Evolutionary conservation across 73 alveolate genomes (phyloP).

Genomic region (Paramecium bursaria): DNA sequence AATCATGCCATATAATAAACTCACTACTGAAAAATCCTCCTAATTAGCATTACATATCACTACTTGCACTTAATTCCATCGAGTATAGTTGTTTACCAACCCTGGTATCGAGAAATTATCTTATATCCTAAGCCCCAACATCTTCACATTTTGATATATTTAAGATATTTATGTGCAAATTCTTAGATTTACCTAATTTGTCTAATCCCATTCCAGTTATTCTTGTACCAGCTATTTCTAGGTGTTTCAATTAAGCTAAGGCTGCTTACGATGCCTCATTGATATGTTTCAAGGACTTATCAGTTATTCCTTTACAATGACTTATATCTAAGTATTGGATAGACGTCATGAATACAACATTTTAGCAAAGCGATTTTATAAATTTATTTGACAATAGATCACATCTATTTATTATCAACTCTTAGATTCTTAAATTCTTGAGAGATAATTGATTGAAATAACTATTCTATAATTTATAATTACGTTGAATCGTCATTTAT

Average conservation of each 20-base stretch:
- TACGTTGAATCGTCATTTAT: constrained; percentile 55
- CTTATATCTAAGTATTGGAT: neutral
- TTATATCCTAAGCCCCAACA: neutral
- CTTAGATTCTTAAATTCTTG: neutral
- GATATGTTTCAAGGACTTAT: neutral
- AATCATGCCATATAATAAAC: constrained; percentile 35
- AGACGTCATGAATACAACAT: constrained; percentile 7
- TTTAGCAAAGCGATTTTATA: neutral
- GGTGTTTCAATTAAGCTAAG: neutral
- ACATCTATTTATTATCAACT: neutral
- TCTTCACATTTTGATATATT: constrained; percentile 39
- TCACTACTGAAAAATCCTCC: constrained; percentile 6
- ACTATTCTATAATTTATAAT: neutral
- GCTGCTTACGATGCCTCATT: constrained; percentile 41
- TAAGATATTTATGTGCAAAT: neutral
- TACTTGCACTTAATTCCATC: constrained; percentile 32
- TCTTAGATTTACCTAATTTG: constrained; percentile 1
- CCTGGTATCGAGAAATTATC: constrained; percentile 6
- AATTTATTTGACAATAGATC: constrained; percentile 10
- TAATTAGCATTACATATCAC: neutral
- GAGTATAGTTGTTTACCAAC: constrained; percentile 10
- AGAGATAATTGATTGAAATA: constrained; percentile 16
- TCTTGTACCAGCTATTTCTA: constrained; percentile 35
- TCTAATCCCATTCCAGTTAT: constrained; percentile 20
- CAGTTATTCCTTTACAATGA: constrained; percentile 24